Evolutionary conservation across 345 rosid species (phyloP).

Genomic region (Gossypium arboreum): DNA sequence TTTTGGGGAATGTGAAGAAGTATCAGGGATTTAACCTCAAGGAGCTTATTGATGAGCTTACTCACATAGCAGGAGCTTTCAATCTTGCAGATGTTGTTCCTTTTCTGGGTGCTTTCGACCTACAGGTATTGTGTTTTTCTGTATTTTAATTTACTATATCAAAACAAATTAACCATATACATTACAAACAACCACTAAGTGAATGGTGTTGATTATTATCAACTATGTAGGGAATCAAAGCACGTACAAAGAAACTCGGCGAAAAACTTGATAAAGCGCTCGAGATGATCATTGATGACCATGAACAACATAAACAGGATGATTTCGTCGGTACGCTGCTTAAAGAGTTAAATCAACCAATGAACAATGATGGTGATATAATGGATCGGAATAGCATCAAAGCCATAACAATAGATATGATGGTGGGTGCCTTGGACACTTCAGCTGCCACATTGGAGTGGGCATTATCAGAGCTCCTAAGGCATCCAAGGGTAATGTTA

Average conservation of each 20-base stretch:
- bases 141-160: too few species aligned
- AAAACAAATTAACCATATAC: too few species aligned
- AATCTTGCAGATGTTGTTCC: conserved; percentile 24
- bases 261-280: conserved; percentile 14
- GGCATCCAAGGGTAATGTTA: not conserved
- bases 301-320: not conserved
- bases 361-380: not conserved
- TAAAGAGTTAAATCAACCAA: conserved; percentile 12
- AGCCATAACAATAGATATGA: conserved; percentile 26
- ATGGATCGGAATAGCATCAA: conserved; percentile 23
- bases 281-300: conserved; percentile 8
- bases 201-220: not conserved
- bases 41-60: not conserved
- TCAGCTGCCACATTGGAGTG: conserved; percentile 22
- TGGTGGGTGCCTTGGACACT: conserved; percentile 21
- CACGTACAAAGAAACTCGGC: conserved; percentile 3
- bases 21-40: not conserved
- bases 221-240: conserved; percentile 10
- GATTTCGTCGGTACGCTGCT: conserved; percentile 20
- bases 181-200: too few species aligned
- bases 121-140: conserved; percentile 21
- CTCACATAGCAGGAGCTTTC: conserved; percentile 19
- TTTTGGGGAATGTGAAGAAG: not conserved
- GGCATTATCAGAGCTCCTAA: conserved; percentile 24
- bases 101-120: conserved; percentile 13